Conservation (phyloP, 805 yeast species). For the Wickerhamiella qilinensis region DNA sequence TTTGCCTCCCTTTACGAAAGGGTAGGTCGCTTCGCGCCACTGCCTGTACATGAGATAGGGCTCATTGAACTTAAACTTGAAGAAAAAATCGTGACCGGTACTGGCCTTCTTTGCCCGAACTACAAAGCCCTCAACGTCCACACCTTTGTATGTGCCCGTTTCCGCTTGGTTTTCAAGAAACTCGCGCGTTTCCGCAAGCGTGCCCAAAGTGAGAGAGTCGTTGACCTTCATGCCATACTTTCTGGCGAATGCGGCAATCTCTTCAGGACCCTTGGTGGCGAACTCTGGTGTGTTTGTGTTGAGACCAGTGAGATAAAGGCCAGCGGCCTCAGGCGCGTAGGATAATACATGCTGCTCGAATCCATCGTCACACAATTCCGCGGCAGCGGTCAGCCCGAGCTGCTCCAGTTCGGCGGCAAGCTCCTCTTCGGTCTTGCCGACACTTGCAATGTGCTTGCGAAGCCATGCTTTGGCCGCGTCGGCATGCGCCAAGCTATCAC, state of each 20-base stretch:
- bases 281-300: slow-evolving; percentile 53
- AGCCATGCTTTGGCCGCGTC: slow-evolving; percentile 48
- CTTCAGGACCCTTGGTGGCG: slow-evolving; percentile 42
- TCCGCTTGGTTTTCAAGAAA: slow-evolving; percentile 42
- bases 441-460: slow-evolving; percentile 31
- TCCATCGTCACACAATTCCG: slow-evolving; percentile 79
- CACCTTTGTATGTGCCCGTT: slow-evolving; percentile 54
- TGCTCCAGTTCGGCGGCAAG: slow-evolving; percentile 41
- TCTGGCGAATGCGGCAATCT: slow-evolving; percentile 44
- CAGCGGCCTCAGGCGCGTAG: slow-evolving; percentile 50
- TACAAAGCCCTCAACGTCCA: slow-evolving; percentile 88
- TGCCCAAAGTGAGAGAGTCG: slow-evolving; percentile 28
- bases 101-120: slow-evolving; percentile 29
- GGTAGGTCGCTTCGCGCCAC: slow-evolving; percentile 73
- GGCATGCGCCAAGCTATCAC: slow-evolving; percentile 54
- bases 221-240: slow-evolving; percentile 53
- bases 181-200: slow-evolving; percentile 27
- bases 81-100: slow-evolving; percentile 40
- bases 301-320: slow-evolving; percentile 80
- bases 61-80: slow-evolving; percentile 88
- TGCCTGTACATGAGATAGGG: slow-evolving; percentile 85
- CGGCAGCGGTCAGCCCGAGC: slow-evolving; percentile 63
- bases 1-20: slow-evolving; percentile 27
- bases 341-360: slow-evolving; percentile 90
- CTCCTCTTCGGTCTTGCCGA: slow-evolving; percentile 27